These are phyloP conservation scores for Mucor indicus DNA, from an alignment of 371 early-diverging fungal species.

Conservation along the genomic window DNA sequence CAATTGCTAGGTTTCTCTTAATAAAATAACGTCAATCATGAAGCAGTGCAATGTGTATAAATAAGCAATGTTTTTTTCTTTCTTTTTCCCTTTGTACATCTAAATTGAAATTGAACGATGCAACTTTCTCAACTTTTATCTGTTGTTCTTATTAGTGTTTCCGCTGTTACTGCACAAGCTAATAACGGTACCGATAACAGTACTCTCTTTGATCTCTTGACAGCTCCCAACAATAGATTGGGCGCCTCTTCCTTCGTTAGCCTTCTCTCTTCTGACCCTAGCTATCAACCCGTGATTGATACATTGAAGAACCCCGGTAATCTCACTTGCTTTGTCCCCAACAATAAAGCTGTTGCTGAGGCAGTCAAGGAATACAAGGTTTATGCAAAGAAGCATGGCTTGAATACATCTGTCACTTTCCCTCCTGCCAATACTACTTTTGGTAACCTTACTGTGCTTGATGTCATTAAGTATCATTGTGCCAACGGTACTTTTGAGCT, in stretches of 20 bases:
- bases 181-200: neutral
- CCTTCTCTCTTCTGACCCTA: slow-evolving; percentile 25
- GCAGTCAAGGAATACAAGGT: neutral
- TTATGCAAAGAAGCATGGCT: neutral
- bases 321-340: slow-evolving; percentile 33
- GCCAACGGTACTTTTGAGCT: slow-evolving; percentile 21
- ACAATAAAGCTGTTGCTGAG: slow-evolving; percentile 10
- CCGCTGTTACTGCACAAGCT: neutral
- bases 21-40: too few relatives aligned
- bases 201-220: slow-evolving; percentile 24
- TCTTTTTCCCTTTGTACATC: neutral
- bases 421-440: slow-evolving; percentile 17
- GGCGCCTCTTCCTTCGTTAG: slow-evolving; percentile 22
- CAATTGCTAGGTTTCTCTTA: too few relatives aligned
- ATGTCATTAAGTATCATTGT: slow-evolving; percentile 36
- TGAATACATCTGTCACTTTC: neutral
- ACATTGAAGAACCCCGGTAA: slow-evolving; percentile 25
- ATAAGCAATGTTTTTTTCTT: neutral
- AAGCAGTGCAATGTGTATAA: too few relatives aligned
- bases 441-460: slow-evolving; percentile 16
- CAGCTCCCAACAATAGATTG: slow-evolving; percentile 23
- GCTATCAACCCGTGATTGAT: slow-evolving; percentile 25
- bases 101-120: slow-evolving; percentile 1
- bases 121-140: slow-evolving; percentile 10
- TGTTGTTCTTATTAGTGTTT: slow-evolving; percentile 3